These are phyloP conservation scores for Botrytis medusae DNA, from an alignment of 2,329 filamentous ascomycete genomes.

Conservation along the genomic window DNA sequence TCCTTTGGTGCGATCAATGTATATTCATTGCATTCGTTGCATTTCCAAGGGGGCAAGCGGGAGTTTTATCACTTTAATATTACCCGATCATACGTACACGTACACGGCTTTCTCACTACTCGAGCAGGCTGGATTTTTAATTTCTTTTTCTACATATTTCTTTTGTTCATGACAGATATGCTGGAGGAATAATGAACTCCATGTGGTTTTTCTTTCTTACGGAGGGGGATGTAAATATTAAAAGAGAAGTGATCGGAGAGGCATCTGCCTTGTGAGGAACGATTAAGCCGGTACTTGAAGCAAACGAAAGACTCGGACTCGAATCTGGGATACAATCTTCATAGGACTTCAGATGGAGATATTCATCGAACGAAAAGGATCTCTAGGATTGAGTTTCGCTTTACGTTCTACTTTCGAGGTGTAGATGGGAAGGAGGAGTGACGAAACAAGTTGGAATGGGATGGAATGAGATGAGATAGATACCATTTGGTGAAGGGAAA, in stretches of 20 bases:
- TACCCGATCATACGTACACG: not conserved
- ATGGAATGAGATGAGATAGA: not conserved
- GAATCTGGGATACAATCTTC: not conserved
- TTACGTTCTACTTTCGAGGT: not conserved
- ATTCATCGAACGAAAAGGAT: not conserved
- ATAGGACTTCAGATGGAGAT: not conserved
- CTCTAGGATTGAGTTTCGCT: not conserved
- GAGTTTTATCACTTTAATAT: conserved; percentile 11
- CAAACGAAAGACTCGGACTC: not conserved
- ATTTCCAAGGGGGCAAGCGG: conserved; percentile 15
- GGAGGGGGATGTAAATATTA: not conserved
- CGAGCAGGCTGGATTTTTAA: conserved; percentile 6
- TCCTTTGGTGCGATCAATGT: conserved; percentile 10
- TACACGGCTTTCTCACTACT: not conserved
- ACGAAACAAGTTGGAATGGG: not conserved
- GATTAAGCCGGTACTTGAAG: not conserved
- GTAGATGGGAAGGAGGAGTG: too few relatives aligned
- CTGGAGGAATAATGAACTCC: conserved; percentile 13
- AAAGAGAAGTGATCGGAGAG: not conserved
- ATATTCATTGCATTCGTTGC: conserved; percentile 16
- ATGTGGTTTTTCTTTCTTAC: not conserved
- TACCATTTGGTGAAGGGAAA: not conserved
- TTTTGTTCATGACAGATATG: conserved; percentile 17
- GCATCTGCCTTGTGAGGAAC: not conserved
- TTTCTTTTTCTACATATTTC: conserved; percentile 10